phyloP scores from a whole-genome alignment of 2,329 filamentous ascomycete genomes.

The Dothideomycetes sp. region DNA sequence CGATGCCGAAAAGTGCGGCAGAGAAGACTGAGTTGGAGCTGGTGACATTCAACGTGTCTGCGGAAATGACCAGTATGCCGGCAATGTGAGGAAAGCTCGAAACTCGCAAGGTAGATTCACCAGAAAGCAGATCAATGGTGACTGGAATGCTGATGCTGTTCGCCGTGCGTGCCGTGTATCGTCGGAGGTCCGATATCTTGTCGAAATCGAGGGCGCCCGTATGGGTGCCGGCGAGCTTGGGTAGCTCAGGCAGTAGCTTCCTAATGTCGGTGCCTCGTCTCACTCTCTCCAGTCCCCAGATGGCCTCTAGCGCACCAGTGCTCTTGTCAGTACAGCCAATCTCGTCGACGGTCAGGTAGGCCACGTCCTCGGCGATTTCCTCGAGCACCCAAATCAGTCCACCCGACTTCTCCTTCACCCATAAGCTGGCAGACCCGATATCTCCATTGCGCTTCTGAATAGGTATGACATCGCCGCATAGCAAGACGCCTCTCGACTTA shows the following conservation, averaged over 20 bases:
- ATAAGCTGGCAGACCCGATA: conserved; percentile 85
- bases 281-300: conserved; percentile 68
- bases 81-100: conserved; percentile 97
- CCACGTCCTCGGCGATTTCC: conserved; percentile 92
- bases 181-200: conserved; percentile 58
- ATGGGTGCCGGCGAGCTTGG: conserved; percentile 61
- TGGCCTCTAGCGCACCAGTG: conserved; percentile 66
- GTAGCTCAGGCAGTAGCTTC: conserved; percentile 69
- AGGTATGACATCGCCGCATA: conserved; percentile 96
- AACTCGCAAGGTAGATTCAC: conserved; percentile 62
- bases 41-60: conserved; percentile 64
- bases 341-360: conserved; percentile 64
- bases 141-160: conserved; percentile 74
- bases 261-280: conserved; percentile 62
- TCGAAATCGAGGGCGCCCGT: conserved; percentile 69
- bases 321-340: conserved; percentile 61
- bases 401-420: conserved; percentile 95
- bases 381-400: conserved; percentile 96
- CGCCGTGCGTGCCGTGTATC: conserved; percentile 75
- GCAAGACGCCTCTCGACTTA: conserved; percentile 75
- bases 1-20: conserved; percentile 80
- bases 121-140: conserved; percentile 62
- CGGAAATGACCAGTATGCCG: conserved; percentile 86
- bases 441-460: conserved; percentile 92
- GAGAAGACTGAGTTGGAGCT: conserved; percentile 95